phyloP scores from a whole-genome alignment of 2,329 filamentous ascomycete genomes.

The Chaetomium strumarium region DNA sequence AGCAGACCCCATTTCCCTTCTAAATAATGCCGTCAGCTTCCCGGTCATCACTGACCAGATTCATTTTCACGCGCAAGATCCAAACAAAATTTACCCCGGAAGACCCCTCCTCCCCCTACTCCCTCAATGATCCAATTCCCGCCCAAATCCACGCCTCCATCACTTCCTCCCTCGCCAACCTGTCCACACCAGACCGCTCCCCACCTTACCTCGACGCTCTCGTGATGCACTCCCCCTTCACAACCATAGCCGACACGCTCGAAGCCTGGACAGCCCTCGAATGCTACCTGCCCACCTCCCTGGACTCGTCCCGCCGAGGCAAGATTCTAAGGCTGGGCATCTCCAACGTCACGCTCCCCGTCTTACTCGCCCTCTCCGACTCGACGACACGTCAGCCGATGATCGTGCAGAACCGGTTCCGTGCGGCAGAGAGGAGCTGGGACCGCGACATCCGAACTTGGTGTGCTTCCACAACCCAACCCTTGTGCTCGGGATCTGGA shows the following conservation, averaged over 20 bases:
- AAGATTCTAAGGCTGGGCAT: slow-evolving; percentile 64
- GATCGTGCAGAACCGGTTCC: slow-evolving; percentile 74
- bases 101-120: slow-evolving; percentile 48
- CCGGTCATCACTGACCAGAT: background rate
- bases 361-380: slow-evolving; percentile 48
- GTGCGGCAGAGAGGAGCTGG: slow-evolving; percentile 46
- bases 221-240: slow-evolving; percentile 61
- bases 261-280: slow-evolving; percentile 63
- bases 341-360: slow-evolving; percentile 60
- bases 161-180: slow-evolving; percentile 58
- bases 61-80: slow-evolving; percentile 41
- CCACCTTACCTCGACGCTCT: slow-evolving; percentile 61
- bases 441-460: slow-evolving; percentile 54
- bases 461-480: slow-evolving; percentile 30
- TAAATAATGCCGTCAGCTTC: background rate
- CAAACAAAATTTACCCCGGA: slow-evolving; percentile 79
- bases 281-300: slow-evolving; percentile 55
- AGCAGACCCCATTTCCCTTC: no score
- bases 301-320: background rate
- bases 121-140: slow-evolving; percentile 58
- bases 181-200: slow-evolving; percentile 36
- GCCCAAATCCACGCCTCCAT: slow-evolving; percentile 65
- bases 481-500: no score
- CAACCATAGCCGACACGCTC: slow-evolving; percentile 43
- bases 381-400: slow-evolving; percentile 40